Conservation (phyloP, 129 eudicot species). For the Saussurea involucrata region DNA sequence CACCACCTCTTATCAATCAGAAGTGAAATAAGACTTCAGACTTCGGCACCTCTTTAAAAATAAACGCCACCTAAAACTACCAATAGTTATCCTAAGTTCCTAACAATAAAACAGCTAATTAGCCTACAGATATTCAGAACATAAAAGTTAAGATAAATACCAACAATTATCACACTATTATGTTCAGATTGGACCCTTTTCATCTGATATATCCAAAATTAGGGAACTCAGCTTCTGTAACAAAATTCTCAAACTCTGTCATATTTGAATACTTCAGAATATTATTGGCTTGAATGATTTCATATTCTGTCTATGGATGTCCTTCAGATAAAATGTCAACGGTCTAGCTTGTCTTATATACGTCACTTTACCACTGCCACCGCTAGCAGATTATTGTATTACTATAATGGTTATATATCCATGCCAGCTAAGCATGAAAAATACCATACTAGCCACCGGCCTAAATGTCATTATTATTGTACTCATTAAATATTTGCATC, state of each 20-base stretch:
- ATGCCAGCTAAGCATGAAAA: not conserved
- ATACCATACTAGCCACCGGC: not conserved
- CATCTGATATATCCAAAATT: not conserved
- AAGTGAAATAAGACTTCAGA: too few species aligned
- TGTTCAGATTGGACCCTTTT: conserved; percentile 7
- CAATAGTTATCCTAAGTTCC: not conserved
- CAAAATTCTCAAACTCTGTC: not conserved
- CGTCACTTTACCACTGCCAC: not conserved
- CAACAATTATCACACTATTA: not conserved
- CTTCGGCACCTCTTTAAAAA: too few species aligned
- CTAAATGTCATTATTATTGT: not conserved
- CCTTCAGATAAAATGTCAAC: conserved; percentile 2
- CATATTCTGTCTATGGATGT: not conserved
- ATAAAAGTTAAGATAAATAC: not conserved
- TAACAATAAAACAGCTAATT: not conserved
- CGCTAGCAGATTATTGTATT: conserved; percentile 1
- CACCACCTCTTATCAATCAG: too few species aligned
- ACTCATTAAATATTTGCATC: not conserved
- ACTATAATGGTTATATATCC: conserved; percentile 8
- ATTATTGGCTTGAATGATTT: conserved; percentile 6
- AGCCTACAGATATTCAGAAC: not conserved
- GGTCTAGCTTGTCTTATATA: conserved; percentile 1
- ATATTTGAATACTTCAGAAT: not conserved
- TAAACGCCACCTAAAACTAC: too few species aligned
- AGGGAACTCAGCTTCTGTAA: not conserved